Percentiles rank a stretch among this genome's conserved stretches.
Conservation (phyloP, 176 grass and related monocot species). For the Lolium multiflorum region DNA sequence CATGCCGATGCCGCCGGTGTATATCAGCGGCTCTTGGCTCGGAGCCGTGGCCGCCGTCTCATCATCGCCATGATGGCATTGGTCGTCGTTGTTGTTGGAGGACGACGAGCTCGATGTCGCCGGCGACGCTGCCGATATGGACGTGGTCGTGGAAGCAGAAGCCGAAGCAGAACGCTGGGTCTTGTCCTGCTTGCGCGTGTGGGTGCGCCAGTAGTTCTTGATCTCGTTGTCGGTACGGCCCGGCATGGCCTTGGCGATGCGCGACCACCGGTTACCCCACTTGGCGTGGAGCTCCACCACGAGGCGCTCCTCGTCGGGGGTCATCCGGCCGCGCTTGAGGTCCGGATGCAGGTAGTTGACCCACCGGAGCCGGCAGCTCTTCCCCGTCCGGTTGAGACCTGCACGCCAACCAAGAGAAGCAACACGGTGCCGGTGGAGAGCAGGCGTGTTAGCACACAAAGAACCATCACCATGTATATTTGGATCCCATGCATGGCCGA, state of each 20-base stretch:
- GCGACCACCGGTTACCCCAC: constrained; percentile 69
- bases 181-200: constrained; percentile 59
- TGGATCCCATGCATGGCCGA: constrained; percentile 16
- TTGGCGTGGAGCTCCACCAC: constrained; percentile 61
- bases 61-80: background rate
- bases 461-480: background rate
- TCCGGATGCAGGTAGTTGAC: constrained; percentile 76
- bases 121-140: constrained; percentile 27
- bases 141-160: background rate
- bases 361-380: constrained; percentile 80
- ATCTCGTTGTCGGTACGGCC: constrained; percentile 83
- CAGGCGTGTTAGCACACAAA: constrained; percentile 24
- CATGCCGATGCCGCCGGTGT: background rate
- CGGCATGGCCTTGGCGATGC: constrained; percentile 59
- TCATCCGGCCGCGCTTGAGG: constrained; percentile 72
- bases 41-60: background rate
- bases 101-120: background rate
- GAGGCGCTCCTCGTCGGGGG: constrained; percentile 61
- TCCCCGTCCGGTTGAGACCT: constrained; percentile 71
- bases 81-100: background rate
- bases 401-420: constrained; percentile 13
- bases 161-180: background rate
- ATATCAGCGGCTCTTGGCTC: background rate
- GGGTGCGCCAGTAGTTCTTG: constrained; percentile 82
- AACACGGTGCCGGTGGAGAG: background rate